These are phyloP conservation scores for Linum usitatissimum DNA, from an alignment of 345 rosid genomes.

Conservation along the genomic window DNA sequence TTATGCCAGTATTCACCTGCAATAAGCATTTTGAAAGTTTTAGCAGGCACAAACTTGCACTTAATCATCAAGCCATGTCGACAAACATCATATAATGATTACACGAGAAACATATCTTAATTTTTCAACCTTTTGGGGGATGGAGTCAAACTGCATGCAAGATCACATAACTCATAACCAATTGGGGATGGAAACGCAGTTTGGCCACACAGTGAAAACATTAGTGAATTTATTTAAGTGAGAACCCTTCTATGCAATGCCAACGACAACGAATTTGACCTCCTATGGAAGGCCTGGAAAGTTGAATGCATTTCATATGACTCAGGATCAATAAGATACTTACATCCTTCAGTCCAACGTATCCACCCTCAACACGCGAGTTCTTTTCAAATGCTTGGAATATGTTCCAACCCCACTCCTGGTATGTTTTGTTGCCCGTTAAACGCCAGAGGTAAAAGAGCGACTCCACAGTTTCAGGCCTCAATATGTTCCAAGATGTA, in stretches of 20 bases:
- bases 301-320: background rate
- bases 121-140: too few species aligned
- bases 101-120: too few species aligned
- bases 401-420: constrained; percentile 99
- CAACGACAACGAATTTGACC: too few species aligned
- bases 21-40: background rate
- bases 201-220: background rate
- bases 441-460: constrained; percentile 91
- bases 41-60: background rate
- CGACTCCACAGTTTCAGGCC: constrained; percentile 96
- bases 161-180: too few species aligned
- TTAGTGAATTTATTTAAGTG: too few species aligned
- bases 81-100: too few species aligned
- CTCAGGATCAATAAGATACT: constrained; percentile 16
- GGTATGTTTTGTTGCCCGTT: constrained; percentile 87
- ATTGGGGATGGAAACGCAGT: background rate
- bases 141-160: too few species aligned
- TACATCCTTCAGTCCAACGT: constrained; percentile 95
- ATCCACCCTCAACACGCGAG: constrained; percentile 80
- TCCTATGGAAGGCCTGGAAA: background rate
- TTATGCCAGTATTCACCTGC: constrained; percentile 75
- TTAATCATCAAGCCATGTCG: too few species aligned
- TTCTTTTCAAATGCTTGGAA: constrained; percentile 90
- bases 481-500: constrained; percentile 88
- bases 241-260: too few species aligned